phyloP scores from a whole-genome alignment of 352 stramenopile genomes.

The Globisporangium irregulare region DNA sequence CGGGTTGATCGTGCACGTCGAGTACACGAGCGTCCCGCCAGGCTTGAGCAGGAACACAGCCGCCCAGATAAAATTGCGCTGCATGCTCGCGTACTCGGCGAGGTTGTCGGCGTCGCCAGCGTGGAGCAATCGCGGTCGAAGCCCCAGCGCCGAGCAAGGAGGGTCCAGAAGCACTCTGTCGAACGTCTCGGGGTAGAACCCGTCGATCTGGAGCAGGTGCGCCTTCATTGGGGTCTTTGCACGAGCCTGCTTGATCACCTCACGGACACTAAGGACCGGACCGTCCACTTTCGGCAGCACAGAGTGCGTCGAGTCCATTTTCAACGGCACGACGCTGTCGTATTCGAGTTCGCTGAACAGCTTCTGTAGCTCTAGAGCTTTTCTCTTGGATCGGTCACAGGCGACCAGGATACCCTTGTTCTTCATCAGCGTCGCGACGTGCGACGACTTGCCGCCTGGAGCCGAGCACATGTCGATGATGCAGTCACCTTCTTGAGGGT shows the following conservation, averaged over 20 bases:
- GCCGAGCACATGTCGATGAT: conserved; percentile 95
- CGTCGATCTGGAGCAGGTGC: conserved; percentile 73
- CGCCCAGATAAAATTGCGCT: conserved; percentile 86
- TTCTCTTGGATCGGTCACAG: conserved; percentile 91
- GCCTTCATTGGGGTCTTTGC: conserved; percentile 42
- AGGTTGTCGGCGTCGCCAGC: conserved; percentile 68
- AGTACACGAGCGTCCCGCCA: conserved; percentile 92
- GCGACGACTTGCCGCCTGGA: conserved; percentile 92
- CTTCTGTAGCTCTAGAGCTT: conserved; percentile 72
- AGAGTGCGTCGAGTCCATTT: conserved; percentile 89
- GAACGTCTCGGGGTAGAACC: conserved; percentile 92
- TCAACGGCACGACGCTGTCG: conserved; percentile 54
- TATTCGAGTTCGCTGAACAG: conserved; percentile 69
- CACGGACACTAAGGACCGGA: conserved; percentile 34
- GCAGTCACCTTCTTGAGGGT: conserved; percentile 78
- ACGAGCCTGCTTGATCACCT: conserved; percentile 60
- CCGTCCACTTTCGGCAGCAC: conserved; percentile 53
- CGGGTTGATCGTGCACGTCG: conserved; percentile 93
- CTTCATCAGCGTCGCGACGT: conserved; percentile 90
- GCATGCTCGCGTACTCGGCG: conserved; percentile 79
- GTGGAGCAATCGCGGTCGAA: conserved; percentile 90
- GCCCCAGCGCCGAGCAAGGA: conserved; percentile 89
- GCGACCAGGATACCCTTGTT: conserved; percentile 84
- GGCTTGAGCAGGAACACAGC: conserved; percentile 88
- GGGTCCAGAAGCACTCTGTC: conserved; percentile 93